phyloP scores from a whole-genome alignment of 2,329 filamentous ascomycete genomes.

The Aspergillus puulaauensis region DNA sequence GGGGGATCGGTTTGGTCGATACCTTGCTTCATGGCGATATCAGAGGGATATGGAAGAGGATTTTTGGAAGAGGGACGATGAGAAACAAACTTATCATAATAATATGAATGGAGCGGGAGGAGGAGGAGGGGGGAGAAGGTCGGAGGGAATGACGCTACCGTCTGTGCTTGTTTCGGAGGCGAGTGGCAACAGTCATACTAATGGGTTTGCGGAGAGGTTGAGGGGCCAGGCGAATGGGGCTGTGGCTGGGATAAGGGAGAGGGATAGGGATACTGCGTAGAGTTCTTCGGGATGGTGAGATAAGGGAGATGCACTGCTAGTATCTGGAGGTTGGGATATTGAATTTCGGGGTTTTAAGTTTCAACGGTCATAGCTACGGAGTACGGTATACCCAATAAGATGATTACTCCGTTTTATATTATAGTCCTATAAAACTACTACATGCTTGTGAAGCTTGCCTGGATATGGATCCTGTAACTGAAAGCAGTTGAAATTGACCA shows the following conservation, averaged over 20 bases:
- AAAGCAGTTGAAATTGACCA: neutral
- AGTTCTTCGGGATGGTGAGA: neutral
- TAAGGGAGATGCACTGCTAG: neutral
- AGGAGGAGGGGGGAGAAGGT: conserved; percentile 1
- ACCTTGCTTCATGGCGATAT: conserved; percentile 22
- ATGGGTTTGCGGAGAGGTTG: conserved; percentile 14
- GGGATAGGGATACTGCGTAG: neutral
- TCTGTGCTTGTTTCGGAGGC: conserved; percentile 13
- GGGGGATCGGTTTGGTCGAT: conserved; percentile 25
- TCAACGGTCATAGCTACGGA: neutral
- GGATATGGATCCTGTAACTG: neutral
- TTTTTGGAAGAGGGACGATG: conserved; percentile 30
- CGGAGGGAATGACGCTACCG: conserved; percentile 2
- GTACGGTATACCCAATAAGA: neutral
- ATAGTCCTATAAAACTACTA: neutral
- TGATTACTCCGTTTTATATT: neutral
- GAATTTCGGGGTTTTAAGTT: neutral
- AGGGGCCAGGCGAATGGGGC: neutral
- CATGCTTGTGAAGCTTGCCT: neutral
- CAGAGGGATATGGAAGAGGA: conserved; percentile 27
- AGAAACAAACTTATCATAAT: conserved; percentile 6
- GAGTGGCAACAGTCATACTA: conserved; percentile 2
- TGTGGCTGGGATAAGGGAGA: neutral
- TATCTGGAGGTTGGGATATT: neutral
- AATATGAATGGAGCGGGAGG: neutral